Evolutionary conservation across 208 protist genomes (phyloP).

Genomic region (Herpetomonas muscarum): DNA sequence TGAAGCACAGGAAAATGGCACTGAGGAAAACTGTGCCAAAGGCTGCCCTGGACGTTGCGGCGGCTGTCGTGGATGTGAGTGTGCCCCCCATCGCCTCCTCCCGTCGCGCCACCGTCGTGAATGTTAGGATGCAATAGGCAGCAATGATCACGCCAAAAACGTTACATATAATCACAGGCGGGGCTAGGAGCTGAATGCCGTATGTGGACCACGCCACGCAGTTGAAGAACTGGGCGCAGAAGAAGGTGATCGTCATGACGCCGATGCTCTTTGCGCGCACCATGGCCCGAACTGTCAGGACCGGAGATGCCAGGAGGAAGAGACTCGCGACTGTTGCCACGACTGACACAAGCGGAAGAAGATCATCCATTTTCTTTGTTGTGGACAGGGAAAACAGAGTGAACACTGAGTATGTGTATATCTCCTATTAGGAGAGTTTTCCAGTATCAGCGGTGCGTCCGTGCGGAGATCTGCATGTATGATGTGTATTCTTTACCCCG

Average conservation of each 20-base stretch:
- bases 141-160: slow-evolving; percentile 36
- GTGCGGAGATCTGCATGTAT: too few relatives aligned
- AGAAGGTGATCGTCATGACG: slow-evolving; percentile 56
- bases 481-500: too few relatives aligned
- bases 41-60: slow-evolving; percentile 11
- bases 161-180: slow-evolving; percentile 51
- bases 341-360: slow-evolving; percentile 33
- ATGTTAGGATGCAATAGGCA: slow-evolving; percentile 53
- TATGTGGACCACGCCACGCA: slow-evolving; percentile 64
- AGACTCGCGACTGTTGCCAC: slow-evolving; percentile 40
- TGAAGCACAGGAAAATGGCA: slow-evolving; percentile 20
- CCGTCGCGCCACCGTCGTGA: slow-evolving; percentile 36
- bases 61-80: slow-evolving; percentile 41
- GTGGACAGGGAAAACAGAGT: too few relatives aligned
- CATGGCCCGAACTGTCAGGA: slow-evolving; percentile 49
- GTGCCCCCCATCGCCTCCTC: slow-evolving; percentile 37
- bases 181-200: slow-evolving; percentile 22
- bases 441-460: too few relatives aligned
- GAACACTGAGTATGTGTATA: too few relatives aligned
- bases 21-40: slow-evolving; percentile 13
- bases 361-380: slow-evolving; percentile 21
- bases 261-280: slow-evolving; percentile 30
- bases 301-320: slow-evolving; percentile 44
- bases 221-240: slow-evolving; percentile 61
- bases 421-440: too few relatives aligned